Conservation (phyloP, 345 rosid genomes). For the Hevea brasiliensis region DNA sequence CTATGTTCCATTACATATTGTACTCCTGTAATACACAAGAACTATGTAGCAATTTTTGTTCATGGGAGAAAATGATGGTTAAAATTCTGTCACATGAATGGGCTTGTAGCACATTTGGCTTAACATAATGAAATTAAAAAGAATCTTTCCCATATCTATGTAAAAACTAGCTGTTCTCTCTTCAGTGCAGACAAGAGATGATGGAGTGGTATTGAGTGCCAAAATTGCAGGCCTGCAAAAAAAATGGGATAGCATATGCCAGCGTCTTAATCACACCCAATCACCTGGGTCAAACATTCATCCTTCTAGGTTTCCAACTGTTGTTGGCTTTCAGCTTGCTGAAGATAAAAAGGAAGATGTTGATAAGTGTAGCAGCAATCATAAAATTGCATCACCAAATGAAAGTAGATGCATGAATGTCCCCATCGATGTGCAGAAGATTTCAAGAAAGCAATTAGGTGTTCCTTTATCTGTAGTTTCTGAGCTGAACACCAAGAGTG, state of each 20-base stretch:
- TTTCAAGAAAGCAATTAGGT: slow-evolving; percentile 17
- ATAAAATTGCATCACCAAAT: slow-evolving; percentile 13
- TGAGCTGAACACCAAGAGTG: slow-evolving; percentile 27
- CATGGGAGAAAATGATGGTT: not conserved
- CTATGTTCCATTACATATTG: not conserved
- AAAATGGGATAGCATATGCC: slow-evolving; percentile 48
- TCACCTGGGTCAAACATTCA: slow-evolving; percentile 19
- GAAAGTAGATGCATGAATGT: slow-evolving; percentile 24
- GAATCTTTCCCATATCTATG: slow-evolving; percentile 26
- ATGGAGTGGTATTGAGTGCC: slow-evolving; percentile 35
- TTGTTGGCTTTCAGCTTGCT: slow-evolving; percentile 33
- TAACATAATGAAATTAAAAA: not conserved
- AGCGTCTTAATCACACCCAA: slow-evolving; percentile 36
- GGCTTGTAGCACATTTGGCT: not conserved
- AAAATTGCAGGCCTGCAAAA: slow-evolving; percentile 37
- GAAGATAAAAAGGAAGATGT: slow-evolving; percentile 32
- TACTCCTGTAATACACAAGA: not conserved
- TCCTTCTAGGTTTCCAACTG: slow-evolving; percentile 34
- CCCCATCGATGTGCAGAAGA: slow-evolving; percentile 30
- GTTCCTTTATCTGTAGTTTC: slow-evolving; percentile 21
- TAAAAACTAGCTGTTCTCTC: slow-evolving; percentile 41
- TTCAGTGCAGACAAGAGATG: slow-evolving; percentile 77
- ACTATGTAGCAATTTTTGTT: not conserved
- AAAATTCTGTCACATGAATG: not conserved
- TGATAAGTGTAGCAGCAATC: slow-evolving; percentile 23